phyloP scores from a whole-genome alignment of 2,329 filamentous ascomycete species.

The Phaeosphaeriaceae sp. region DNA sequence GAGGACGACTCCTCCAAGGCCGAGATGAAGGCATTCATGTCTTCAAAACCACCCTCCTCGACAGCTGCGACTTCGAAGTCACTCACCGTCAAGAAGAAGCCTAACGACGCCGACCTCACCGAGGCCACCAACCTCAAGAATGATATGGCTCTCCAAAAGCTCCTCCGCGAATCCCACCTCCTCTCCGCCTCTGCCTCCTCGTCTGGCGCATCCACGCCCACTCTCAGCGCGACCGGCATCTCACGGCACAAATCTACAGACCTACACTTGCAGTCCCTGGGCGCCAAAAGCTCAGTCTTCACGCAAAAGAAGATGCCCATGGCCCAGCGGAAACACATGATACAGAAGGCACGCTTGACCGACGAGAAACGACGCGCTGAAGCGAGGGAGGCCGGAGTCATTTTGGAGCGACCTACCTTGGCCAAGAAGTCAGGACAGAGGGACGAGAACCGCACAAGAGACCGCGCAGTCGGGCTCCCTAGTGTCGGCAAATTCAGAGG shows the following conservation, averaged over 20 bases:
- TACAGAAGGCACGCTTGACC: conserved; percentile 66
- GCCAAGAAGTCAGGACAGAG: conserved; percentile 52
- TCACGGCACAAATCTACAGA: conserved; percentile 84
- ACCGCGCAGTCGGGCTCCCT: conserved; percentile 74
- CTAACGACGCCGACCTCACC: conserved; percentile 57
- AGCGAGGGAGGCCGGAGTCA: conserved; percentile 87
- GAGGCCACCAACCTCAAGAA: conserved; percentile 79
- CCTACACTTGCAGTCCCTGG: conserved; percentile 80
- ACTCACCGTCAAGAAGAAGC: conserved; percentile 23
- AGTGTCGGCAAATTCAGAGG: conserved; percentile 81
- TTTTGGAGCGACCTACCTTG: conserved; percentile 68
- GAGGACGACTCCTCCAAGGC: conserved; percentile 53
- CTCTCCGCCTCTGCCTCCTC: conserved; percentile 66
- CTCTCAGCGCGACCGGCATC: conserved; percentile 63
- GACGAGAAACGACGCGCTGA: conserved; percentile 78
- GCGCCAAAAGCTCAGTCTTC: conserved; percentile 77
- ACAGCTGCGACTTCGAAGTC: conserved; percentile 22
- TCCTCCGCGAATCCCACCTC: conserved; percentile 91
- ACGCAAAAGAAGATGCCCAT: conserved; percentile 89
- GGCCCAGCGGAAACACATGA: conserved; percentile 84
- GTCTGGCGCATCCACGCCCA: conserved; percentile 50
- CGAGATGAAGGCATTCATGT: conserved; percentile 81
- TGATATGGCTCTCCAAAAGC: conserved; percentile 88
- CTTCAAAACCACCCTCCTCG: conserved; percentile 59
- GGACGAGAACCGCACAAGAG: conserved; percentile 58